Evolutionary conservation across 768 basidiomycete genomes (phyloP).

Genomic region (Tremella yokohamensis): DNA sequence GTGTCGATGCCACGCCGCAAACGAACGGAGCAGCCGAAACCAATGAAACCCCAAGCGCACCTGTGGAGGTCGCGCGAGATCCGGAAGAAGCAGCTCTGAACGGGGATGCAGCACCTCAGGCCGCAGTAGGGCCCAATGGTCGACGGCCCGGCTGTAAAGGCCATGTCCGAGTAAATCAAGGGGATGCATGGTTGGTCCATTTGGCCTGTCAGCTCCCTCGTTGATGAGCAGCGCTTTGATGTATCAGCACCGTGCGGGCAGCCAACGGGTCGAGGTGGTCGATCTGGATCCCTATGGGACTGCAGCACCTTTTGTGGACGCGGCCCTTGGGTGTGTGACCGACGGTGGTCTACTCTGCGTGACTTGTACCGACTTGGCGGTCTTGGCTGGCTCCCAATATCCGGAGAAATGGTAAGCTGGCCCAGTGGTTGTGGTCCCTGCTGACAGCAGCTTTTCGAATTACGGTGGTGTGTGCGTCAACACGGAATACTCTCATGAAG

Average conservation of each 20-base stretch:
- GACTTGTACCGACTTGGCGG: conserved; percentile 93
- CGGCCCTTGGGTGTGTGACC: conserved; percentile 79
- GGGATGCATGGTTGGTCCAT: conserved; percentile 83
- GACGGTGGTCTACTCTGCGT: conserved; percentile 91
- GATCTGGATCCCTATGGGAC: conserved; percentile 98
- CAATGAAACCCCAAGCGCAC: not conserved
- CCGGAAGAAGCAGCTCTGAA: conserved; percentile 9
- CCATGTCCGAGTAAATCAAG: conserved; percentile 79
- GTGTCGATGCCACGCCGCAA: not conserved
- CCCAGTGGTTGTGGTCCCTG: not conserved
- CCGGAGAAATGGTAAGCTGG: conserved; percentile 84
- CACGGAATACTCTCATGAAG: conserved; percentile 94
- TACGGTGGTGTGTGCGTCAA: conserved; percentile 88
- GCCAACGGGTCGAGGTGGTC: conserved; percentile 79
- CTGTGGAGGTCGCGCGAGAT: conserved; percentile 9
- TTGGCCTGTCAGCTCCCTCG: too few relatives aligned
- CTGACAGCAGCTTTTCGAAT: conserved; percentile 70
- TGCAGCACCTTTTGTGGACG: conserved; percentile 93
- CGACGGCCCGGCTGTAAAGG: conserved; percentile 49
- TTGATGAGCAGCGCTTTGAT: conserved; percentile 66
- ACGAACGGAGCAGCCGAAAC: too few relatives aligned
- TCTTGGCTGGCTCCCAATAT: conserved; percentile 88
- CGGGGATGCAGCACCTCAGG: conserved; percentile 9
- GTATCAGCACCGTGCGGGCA: conserved; percentile 78
- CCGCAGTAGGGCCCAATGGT: conserved; percentile 11